phyloP scores from a whole-genome alignment of 129 eudicot genomes.

The Cynara cardunculus region DNA sequence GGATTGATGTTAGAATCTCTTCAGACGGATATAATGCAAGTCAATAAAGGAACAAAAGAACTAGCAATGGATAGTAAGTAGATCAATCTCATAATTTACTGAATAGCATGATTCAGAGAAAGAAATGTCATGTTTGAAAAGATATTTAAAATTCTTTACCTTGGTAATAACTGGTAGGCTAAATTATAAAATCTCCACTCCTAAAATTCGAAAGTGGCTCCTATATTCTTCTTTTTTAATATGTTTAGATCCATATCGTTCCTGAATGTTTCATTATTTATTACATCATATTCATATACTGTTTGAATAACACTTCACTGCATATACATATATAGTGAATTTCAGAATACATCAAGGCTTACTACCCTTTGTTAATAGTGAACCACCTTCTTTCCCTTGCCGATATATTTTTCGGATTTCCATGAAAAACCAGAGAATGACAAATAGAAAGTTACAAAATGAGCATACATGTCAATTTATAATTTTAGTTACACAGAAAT shows the following conservation, averaged over 20 bases:
- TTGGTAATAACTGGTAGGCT: neutral
- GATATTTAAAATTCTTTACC: neutral
- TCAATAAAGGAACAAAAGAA: constrained; percentile 83
- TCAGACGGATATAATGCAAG: constrained; percentile 85
- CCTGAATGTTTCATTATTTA: neutral
- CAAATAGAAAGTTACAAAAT: constrained; percentile 1
- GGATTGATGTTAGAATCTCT: constrained; percentile 89
- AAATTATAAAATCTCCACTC: neutral
- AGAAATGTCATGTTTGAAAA: neutral
- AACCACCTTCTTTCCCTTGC: neutral
- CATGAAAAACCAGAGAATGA: neutral
- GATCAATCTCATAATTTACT: neutral
- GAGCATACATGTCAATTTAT: neutral
- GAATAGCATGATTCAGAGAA: constrained; percentile 1
- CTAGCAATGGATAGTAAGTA: constrained; percentile 71
- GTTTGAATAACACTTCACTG: neutral
- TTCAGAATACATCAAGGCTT: neutral
- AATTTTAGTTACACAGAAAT: neutral
- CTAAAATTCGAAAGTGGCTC: neutral
- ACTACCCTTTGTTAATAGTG: neutral
- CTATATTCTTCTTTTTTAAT: neutral
- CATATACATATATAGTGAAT: neutral
- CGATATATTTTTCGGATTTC: constrained; percentile 5
- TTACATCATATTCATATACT: neutral
- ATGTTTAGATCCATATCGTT: neutral